Conservation (phyloP, 805 yeast genomes). For the Ascoidea rubescens region DNA sequence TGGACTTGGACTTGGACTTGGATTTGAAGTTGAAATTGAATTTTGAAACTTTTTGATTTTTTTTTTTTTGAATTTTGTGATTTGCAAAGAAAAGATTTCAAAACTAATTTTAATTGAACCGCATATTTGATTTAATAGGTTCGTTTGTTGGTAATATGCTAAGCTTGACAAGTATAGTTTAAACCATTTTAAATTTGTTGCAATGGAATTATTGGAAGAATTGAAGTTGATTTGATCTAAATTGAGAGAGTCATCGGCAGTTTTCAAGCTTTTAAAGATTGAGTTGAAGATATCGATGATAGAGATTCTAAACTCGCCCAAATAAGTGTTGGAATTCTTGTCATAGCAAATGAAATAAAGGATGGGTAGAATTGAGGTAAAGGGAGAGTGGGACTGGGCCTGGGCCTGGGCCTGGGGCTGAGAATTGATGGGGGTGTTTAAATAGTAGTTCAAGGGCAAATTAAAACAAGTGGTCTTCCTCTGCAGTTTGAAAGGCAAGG, state of each 20-base stretch:
- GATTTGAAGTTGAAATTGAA: not conserved
- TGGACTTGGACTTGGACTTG: constrained; percentile 6
- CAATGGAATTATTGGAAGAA: not conserved
- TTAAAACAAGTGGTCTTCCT: too few species aligned
- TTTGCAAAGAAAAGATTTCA: too few species aligned
- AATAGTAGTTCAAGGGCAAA: too few species aligned
- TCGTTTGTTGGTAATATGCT: not conserved
- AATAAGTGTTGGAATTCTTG: too few species aligned
- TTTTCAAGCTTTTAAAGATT: too few species aligned
- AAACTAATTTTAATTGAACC: not conserved
- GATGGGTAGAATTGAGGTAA: not conserved
- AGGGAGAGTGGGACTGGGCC: too few species aligned
- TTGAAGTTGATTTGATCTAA: not conserved
- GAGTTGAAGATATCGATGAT: not conserved
- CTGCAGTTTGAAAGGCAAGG: too few species aligned
- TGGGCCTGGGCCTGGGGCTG: too few species aligned
- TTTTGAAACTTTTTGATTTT: not conserved
- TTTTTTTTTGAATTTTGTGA: too few species aligned
- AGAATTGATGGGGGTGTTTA: too few species aligned
- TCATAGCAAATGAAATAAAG: not conserved
- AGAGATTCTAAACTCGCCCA: not conserved
- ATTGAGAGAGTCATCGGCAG: not conserved
- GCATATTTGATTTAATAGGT: too few species aligned
- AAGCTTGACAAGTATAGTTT: not conserved
- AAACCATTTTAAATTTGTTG: not conserved